Evolutionary conservation across 345 rosid species (phyloP).

Genomic region (Citrus mangshanensis): DNA sequence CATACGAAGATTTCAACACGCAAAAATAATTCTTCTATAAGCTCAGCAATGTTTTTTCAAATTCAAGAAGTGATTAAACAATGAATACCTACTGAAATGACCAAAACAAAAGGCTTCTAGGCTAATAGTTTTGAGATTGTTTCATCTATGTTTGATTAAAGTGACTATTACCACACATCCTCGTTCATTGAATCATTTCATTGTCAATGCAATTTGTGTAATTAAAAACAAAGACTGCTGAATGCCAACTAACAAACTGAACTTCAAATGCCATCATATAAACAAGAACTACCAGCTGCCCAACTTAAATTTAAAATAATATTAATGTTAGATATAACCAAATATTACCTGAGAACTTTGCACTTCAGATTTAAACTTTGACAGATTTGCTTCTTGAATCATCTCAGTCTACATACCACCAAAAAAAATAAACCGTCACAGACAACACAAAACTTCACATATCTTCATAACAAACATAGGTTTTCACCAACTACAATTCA

Average conservation of each 20-base stretch:
- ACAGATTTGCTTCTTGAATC: conserved; percentile 75
- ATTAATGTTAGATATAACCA: background rate
- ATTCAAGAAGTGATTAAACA: background rate
- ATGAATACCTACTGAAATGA: background rate
- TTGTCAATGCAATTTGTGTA: background rate
- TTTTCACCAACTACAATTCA: background rate
- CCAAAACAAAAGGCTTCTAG: background rate
- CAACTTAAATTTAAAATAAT: background rate
- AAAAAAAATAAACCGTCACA: background rate
- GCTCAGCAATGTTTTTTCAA: background rate
- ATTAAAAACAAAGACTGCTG: background rate
- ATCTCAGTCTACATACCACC: conserved; percentile 55
- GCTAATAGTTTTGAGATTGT: background rate
- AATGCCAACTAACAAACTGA: background rate
- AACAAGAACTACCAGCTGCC: background rate
- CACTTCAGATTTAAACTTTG: conserved; percentile 84
- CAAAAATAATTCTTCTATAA: background rate
- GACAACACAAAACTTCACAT: background rate
- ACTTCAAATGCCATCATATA: background rate
- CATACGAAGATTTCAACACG: background rate
- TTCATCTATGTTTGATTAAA: background rate
- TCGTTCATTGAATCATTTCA: background rate
- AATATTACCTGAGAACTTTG: conserved; percentile 71
- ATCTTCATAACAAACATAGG: background rate
- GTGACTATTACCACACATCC: background rate